phyloP scores from a whole-genome alignment of 179 eudicot species.

The Patellifolia procumbens region DNA sequence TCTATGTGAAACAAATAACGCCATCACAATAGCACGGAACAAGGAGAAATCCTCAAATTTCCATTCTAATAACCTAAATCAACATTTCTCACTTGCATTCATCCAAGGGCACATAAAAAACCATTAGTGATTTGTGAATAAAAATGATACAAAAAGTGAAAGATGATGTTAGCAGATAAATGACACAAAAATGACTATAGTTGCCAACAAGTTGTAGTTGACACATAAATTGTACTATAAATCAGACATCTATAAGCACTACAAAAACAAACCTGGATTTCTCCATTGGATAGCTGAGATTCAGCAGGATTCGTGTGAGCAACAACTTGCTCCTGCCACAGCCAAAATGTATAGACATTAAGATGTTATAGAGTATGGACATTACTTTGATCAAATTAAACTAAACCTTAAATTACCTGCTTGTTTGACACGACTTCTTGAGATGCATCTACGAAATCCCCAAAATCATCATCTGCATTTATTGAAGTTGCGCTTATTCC shows the following conservation, averaged over 20 bases:
- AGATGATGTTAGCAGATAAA: background rate
- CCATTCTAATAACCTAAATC: background rate
- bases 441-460: conserved; percentile 60
- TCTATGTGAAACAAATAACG: background rate
- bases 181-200: background rate
- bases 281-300: conserved; percentile 21
- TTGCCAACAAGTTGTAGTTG: background rate
- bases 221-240: background rate
- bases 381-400: background rate
- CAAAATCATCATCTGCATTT: conserved; percentile 52
- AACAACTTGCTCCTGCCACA: conserved; percentile 20
- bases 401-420: conserved; percentile 42
- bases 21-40: background rate
- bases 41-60: conserved; percentile 1
- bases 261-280: conserved; percentile 21
- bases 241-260: conserved; percentile 5
- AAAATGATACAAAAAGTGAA: background rate
- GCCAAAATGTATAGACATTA: conserved; percentile 9
- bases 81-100: conserved; percentile 2
- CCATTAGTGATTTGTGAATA: background rate
- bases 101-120: background rate
- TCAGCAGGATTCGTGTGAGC: conserved; percentile 8
- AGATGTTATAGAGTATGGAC: conserved; percentile 11
- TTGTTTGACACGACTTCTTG: conserved; percentile 37
- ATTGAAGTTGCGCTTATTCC: conserved; percentile 29